Evolutionary conservation across 352 stramenopile species (phyloP).

Genomic region (Globisporangium yorkense): DNA sequence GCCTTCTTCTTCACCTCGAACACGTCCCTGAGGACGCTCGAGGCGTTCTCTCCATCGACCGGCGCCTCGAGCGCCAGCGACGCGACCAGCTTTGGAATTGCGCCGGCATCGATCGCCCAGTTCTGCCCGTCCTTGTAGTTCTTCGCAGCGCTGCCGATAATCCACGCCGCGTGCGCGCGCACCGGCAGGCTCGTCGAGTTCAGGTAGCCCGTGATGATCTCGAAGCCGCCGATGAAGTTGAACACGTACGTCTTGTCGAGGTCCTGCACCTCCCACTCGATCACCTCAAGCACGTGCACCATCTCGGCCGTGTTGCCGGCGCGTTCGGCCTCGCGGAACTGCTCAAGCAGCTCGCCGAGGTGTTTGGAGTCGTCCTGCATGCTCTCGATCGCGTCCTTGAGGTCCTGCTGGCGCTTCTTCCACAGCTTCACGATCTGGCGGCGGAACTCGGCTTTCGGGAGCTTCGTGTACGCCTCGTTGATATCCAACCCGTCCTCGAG

Average conservation of each 20-base stretch:
- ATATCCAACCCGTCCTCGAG: conserved; percentile 72
- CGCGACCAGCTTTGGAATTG: conserved; percentile 59
- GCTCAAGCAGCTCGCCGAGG: conserved; percentile 61
- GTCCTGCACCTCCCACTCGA: conserved; percentile 87
- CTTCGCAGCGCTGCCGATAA: conserved; percentile 73
- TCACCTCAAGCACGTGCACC: conserved; percentile 50
- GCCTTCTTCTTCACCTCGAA: conserved; percentile 83
- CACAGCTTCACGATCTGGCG: conserved; percentile 69
- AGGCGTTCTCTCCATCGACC: background rate
- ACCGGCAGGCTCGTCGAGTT: conserved; percentile 66
- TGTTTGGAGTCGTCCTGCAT: conserved; percentile 82
- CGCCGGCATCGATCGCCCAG: conserved; percentile 72
- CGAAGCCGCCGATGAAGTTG: conserved; percentile 81
- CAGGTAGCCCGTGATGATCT: conserved; percentile 60
- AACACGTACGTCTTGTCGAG: conserved; percentile 85
- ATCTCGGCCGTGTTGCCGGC: conserved; percentile 39
- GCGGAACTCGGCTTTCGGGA: conserved; percentile 66
- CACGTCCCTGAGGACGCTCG: conserved; percentile 12
- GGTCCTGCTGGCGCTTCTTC: conserved; percentile 74
- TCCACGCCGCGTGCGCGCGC: conserved; percentile 54
- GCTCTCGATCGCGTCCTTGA: conserved; percentile 73
- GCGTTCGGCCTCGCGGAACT: conserved; percentile 55
- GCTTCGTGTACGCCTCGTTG: conserved; percentile 58
- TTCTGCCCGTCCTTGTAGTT: conserved; percentile 81
- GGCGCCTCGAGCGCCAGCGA: conserved; percentile 34